Evolutionary conservation across 1,139 yeast species (phyloP).

Genomic region (Yamadazyma sp.): DNA sequence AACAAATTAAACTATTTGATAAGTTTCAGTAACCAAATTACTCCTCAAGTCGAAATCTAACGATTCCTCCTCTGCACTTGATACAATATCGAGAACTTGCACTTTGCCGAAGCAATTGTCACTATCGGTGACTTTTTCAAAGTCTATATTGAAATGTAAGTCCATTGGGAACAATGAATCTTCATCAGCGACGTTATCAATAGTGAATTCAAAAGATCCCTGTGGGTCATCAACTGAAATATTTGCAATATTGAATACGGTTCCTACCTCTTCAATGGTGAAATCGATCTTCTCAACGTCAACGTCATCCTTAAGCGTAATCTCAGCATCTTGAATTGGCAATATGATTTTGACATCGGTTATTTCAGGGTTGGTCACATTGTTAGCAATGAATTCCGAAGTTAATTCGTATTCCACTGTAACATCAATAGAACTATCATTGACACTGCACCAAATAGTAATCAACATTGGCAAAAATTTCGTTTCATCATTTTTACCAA

Average conservation of each 20-base stretch:
- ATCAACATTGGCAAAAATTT: conserved; percentile 68
- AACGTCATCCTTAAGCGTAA: conserved; percentile 52
- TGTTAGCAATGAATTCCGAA: conserved; percentile 30
- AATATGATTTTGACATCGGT: conserved; percentile 62
- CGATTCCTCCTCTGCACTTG: conserved; percentile 39
- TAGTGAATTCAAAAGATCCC: conserved; percentile 79
- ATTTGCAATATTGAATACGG: conserved; percentile 52
- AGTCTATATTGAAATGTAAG: conserved; percentile 46
- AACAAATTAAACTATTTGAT: conserved; percentile 39
- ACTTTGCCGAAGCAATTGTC: conserved; percentile 45
- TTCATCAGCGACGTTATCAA: conserved; percentile 57
- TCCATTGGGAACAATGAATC: conserved; percentile 89
- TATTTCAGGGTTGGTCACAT: conserved; percentile 37
- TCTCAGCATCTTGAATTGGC: conserved; percentile 58
- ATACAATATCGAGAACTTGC: conserved; percentile 42
- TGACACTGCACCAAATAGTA: conserved; percentile 81
- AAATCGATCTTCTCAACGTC: conserved; percentile 42
- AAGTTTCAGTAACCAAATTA: conserved; percentile 62
- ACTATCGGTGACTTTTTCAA: conserved; percentile 36
- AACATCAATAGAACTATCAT: conserved; percentile 61
- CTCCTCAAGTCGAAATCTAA: conserved; percentile 74
- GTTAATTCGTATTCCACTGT: conserved; percentile 85
- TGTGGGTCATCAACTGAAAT: conserved; percentile 52
- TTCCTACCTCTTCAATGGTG: conserved; percentile 60
- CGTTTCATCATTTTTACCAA: conserved; percentile 57